Conservation (phyloP, 2,329 filamentous ascomycete species). For the Stagonosporopsis vannaccii region DNA sequence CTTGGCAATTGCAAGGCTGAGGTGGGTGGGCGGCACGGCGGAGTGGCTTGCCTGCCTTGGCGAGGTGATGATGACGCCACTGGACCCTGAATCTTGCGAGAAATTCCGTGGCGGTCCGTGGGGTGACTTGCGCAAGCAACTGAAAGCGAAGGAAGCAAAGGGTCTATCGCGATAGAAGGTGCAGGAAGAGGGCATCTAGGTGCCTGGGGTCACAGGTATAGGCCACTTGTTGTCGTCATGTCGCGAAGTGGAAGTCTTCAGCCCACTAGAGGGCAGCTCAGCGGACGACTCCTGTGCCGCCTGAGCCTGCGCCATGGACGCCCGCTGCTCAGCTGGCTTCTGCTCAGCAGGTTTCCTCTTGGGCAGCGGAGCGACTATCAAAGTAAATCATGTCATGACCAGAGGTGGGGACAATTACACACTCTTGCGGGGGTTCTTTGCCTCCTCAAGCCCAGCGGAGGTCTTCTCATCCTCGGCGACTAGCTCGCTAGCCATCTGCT, state of each 20-base stretch:
- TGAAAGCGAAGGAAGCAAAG: not conserved
- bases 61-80: conserved; percentile 23
- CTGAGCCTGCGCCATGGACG: no score
- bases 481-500: not conserved
- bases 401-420: not conserved
- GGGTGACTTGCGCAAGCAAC: not conserved
- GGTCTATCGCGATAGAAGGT: not conserved
- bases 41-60: conserved; percentile 24
- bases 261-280: not conserved
- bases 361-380: not conserved
- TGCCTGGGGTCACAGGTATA: not conserved
- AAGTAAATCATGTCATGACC: not conserved
- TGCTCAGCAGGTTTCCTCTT: not conserved
- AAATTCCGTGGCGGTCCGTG: not conserved
- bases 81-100: not conserved
- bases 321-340: no score
- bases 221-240: not conserved
- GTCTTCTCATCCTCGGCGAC: not conserved
- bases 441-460: not conserved
- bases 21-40: conserved; percentile 5
- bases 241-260: not conserved
- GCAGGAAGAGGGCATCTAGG: not conserved
- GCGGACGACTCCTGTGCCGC: not conserved
- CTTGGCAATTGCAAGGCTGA: conserved; percentile 16
- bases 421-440: not conserved